Evolutionary conservation across 176 grass and related monocot species (phyloP), one percentile per base, ranked within the genome.

Genomic region (Ampelocalamus luodianensis): DNA sequence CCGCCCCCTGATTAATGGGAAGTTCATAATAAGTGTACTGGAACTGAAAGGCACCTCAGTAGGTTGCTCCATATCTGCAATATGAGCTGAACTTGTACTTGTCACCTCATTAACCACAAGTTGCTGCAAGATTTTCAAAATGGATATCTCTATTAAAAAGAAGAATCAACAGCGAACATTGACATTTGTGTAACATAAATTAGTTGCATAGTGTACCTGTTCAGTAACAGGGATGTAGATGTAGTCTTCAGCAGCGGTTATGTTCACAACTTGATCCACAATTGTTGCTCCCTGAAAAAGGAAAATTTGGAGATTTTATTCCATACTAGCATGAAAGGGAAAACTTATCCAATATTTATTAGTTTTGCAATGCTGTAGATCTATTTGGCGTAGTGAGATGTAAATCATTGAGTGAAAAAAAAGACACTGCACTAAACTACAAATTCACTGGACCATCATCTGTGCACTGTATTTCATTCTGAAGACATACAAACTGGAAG

Each of bases 231-330:
- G 93, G 64, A 95, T 90, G 80, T 93, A 98, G 79, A 95, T 90
- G 83, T 95, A 98, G 90, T 94, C 90, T 72, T 98, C 91, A 79
- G 91, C 96, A 42, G 91, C 86, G 26, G 87, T 90, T 90, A 98
- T 95, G 78, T 90, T 91, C 12, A 93, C 93, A 65, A 98, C 84
- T 89, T 74, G 91, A 49, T 98, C 96, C 62, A 94, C 93, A 83
- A 95, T 95, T 66, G 96, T 98, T 65, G 96, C 96, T 79, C 93
- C 96, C 96, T 98, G 89, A 75, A 85, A 32, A 87, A 81, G 5
- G 40, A 7, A 65, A 49, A 39, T 17, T 70, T 42, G 1, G 22
- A 18, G 15, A 44, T 54, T 18, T 54, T 76, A 10, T 43, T 80
- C 20, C 27, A 83, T 34, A 23, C 50, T 6, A 83, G 9, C 42